Conservation (phyloP, 2,329 filamentous ascomycete species). For the Alternaria arbusti region DNA sequence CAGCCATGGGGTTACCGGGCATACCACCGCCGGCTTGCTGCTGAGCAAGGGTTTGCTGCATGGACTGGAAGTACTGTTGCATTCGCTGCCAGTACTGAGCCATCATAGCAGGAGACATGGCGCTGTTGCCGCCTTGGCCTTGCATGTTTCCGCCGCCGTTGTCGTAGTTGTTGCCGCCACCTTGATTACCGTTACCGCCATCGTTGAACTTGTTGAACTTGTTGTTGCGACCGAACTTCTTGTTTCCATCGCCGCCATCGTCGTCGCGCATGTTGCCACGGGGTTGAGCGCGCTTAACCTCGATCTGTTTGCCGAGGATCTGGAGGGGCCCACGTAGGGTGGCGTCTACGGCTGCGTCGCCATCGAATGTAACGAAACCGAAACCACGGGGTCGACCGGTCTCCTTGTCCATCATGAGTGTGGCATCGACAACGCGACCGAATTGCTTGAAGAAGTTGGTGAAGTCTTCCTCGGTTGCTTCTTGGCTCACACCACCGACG, state of each 20-base stretch:
- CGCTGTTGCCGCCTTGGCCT: constrained; percentile 49
- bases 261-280: constrained; percentile 93
- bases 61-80: constrained; percentile 95
- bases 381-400: constrained; percentile 96
- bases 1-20: constrained; percentile 49
- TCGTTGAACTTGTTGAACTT: constrained; percentile 48
- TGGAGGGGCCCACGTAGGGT: constrained; percentile 84
- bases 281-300: constrained; percentile 97
- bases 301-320: constrained; percentile 94
- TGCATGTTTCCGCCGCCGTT: constrained; percentile 57
- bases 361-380: constrained; percentile 98
- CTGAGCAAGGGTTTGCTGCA: constrained; percentile 85
- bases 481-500: constrained; percentile 95
- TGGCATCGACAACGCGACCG: constrained; percentile 93
- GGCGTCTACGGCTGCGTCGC: constrained; percentile 90
- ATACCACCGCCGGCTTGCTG: constrained; percentile 50
- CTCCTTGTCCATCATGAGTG: constrained; percentile 99
- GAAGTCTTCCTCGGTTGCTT: constrained; percentile 95
- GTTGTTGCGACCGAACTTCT: constrained; percentile 47
- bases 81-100: constrained; percentile 98
- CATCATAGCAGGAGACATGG: constrained; percentile 96
- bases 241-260: constrained; percentile 71
- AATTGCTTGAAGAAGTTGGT: constrained; percentile 97
- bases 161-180: constrained; percentile 51
- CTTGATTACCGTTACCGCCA: constrained; percentile 49